Conservation (phyloP, 495 filamentous ascomycete genomes). For the Aspergillus nanangensis region DNA sequence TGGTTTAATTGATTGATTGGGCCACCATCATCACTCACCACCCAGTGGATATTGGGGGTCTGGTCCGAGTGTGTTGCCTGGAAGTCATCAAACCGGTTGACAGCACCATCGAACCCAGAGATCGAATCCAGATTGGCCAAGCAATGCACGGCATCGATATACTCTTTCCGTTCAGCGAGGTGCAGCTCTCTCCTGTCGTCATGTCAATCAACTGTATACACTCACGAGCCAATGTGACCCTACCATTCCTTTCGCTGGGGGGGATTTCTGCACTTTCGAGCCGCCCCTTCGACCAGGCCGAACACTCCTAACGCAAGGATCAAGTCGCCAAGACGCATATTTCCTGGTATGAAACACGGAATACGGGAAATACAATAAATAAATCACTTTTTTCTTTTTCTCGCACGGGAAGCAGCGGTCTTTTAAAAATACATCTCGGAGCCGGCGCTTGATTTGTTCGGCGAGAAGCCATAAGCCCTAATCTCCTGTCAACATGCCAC, state of each 20-base stretch:
- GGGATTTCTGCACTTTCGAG: slow-evolving; percentile 14
- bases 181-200: slow-evolving; percentile 10
- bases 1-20: slow-evolving; percentile 12
- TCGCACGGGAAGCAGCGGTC: no score
- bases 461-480: no score
- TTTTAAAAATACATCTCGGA: no score
- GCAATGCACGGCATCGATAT: slow-evolving; percentile 15
- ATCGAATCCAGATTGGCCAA: slow-evolving; percentile 10
- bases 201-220: background rate
- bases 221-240: background rate
- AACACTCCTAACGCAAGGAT: no score
- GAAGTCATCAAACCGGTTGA: slow-evolving; percentile 13
- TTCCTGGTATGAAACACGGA: no score
- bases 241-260: slow-evolving; percentile 22
- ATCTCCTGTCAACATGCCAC: no score
- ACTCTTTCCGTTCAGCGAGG: slow-evolving; percentile 6
- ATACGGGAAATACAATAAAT: no score
- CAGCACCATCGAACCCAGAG: slow-evolving; percentile 13
- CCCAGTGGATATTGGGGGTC: slow-evolving; percentile 17
- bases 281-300: no score
- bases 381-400: no score
- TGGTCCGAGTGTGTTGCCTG: slow-evolving; percentile 16
- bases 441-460: no score
- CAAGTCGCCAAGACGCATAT: no score
- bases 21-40: slow-evolving; percentile 7